Percentiles rank a stretch among this genome's conserved stretches.
Evolutionary conservation across 805 yeast genomes (phyloP).

Genomic region (Candida pini): DNA sequence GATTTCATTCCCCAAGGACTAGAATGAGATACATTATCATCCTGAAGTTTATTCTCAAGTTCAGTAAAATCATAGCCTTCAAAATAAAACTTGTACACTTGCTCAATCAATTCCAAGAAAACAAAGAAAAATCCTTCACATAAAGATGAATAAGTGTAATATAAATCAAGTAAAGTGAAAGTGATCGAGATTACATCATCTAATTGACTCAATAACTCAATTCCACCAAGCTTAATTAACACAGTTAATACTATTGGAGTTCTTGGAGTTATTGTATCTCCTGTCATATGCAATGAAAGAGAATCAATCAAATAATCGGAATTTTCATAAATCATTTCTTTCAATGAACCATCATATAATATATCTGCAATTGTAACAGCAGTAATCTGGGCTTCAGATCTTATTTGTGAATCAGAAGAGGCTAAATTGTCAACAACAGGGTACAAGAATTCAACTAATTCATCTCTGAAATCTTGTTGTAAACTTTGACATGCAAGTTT

Average conservation of each 20-base stretch:
- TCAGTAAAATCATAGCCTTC: conserved; percentile 20
- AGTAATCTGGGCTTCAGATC: conserved; percentile 50
- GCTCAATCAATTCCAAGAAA: conserved; percentile 54
- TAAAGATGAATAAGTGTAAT: conserved; percentile 72
- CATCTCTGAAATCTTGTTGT: conserved; percentile 39
- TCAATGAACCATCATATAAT: conserved; percentile 53
- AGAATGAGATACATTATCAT: conserved; percentile 25
- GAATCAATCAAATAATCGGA: conserved; percentile 79
- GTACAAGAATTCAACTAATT: conserved; percentile 65
- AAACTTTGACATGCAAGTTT: conserved; percentile 26
- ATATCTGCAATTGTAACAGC: conserved; percentile 43
- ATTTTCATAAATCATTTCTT: conserved; percentile 54
- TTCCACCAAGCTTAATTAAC: conserved; percentile 66
- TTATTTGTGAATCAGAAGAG: conserved; percentile 37
- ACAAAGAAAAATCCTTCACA: conserved; percentile 71
- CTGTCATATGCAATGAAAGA: conserved; percentile 62
- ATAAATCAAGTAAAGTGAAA: conserved; percentile 73
- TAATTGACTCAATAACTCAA: conserved; percentile 54
- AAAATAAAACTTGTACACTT: conserved; percentile 36
- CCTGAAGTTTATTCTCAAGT: conserved; percentile 11
- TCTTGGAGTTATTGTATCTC: conserved; percentile 69
- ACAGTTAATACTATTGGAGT: conserved; percentile 66
- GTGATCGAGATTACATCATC: conserved; percentile 65
- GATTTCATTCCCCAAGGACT: conserved; percentile 59
- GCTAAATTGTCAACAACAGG: conserved; percentile 73